Percentiles rank a stretch among this genome's conserved stretches.
These are phyloP conservation scores for Thraustochytrium striatum DNA, from an alignment of 352 stramenopile species.

Conservation along the genomic window DNA sequence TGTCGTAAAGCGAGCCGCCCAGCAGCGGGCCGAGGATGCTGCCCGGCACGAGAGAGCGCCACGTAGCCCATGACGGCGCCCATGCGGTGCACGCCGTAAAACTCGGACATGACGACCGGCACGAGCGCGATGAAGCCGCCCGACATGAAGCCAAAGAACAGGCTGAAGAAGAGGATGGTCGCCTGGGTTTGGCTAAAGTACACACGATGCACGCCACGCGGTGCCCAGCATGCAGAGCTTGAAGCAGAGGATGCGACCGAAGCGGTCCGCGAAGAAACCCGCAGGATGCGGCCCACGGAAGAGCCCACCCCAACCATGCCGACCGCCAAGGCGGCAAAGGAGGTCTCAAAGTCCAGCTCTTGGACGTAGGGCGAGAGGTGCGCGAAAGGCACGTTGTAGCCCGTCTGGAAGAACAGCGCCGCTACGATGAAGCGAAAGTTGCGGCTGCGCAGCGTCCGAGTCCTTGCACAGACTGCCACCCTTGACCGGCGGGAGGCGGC, in stretches of 20 bases:
- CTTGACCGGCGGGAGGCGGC: too few relatives aligned
- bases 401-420: conserved; percentile 32
- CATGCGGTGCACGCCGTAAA: conserved; percentile 27
- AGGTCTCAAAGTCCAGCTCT: not conserved
- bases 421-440: not conserved
- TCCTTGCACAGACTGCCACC: too few relatives aligned
- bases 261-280: not conserved
- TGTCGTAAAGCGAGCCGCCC: conserved; percentile 23
- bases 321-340: conserved; percentile 18
- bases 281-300: conserved; percentile 18
- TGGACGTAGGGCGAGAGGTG: not conserved
- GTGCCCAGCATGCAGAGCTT: not conserved
- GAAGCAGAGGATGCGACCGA: not conserved
- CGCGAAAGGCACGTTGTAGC: conserved; percentile 33
- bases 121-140: conserved; percentile 40
- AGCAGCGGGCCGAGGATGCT: conserved; percentile 13
- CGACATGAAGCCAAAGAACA: conserved; percentile 28
- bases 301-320: conserved; percentile 25
- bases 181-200: too few relatives aligned
- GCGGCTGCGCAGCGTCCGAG: not conserved
- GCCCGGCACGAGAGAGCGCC: conserved; percentile 21
- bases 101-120: conserved; percentile 14
- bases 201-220: too few relatives aligned
- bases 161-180: conserved; percentile 22
- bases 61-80: conserved; percentile 38